A percentile compares a stretch with the other conserved stretches of the same genome.
Conservation (phyloP, 108 stramenopile genomes). For the Nitzschia palea region DNA sequence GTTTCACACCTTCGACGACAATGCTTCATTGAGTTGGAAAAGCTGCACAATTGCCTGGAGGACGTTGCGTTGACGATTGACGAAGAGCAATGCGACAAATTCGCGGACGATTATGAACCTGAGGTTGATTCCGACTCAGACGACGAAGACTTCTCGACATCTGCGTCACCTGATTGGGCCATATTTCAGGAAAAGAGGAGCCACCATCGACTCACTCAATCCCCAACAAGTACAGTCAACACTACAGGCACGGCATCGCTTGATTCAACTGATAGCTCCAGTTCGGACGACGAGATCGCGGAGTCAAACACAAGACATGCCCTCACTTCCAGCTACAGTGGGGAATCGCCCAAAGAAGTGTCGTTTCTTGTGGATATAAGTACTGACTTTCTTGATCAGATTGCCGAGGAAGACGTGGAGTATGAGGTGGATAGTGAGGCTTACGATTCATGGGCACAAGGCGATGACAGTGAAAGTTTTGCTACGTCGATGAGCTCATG, state of each 20-base stretch:
- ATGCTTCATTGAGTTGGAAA: conserved; percentile 23
- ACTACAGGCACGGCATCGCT: conserved; percentile 10
- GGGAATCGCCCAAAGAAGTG: too few species aligned
- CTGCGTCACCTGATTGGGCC: background rate
- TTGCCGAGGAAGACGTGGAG: conserved; percentile 40
- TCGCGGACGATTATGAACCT: conserved; percentile 42
- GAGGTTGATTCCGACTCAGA: conserved; percentile 7
- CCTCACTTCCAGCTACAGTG: too few species aligned
- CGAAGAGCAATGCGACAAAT: conserved; percentile 44
- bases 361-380: background rate
- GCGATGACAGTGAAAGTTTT: conserved; percentile 1
- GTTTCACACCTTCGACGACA: conserved; percentile 9
- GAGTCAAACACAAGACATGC: too few species aligned
- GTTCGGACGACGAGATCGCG: conserved; percentile 5
- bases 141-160: conserved; percentile 4
- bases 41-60: conserved; percentile 37
- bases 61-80: conserved; percentile 49
- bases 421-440: conserved; percentile 58
- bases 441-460: conserved; percentile 56
- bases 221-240: background rate
- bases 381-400: conserved; percentile 28
- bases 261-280: background rate
- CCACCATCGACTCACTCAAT: background rate
- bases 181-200: background rate
- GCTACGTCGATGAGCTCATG: conserved; percentile 2